Conservation (phyloP, 2,329 filamentous ascomycete species). For the Sodiomyces alkalinus region DNA sequence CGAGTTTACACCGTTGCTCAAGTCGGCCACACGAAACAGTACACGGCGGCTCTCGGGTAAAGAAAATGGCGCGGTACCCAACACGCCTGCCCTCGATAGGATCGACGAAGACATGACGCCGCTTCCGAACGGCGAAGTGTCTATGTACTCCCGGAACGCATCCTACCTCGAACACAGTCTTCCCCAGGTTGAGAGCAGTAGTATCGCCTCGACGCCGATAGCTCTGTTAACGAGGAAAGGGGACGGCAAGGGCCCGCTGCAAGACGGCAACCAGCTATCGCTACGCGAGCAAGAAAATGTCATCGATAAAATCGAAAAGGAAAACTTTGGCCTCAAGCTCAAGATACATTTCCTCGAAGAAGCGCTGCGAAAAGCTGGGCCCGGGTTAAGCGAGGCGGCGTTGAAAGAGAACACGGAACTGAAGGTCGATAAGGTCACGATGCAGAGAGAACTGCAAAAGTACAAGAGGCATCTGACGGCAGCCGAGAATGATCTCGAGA, state of each 20-base stretch:
- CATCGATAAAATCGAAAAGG: conserved; percentile 93
- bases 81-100: conserved; percentile 55
- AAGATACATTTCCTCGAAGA: conserved; percentile 97
- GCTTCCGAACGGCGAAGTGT: conserved; percentile 58
- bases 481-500: conserved; percentile 76
- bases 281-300: conserved; percentile 89
- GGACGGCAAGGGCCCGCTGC: conserved; percentile 51
- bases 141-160: conserved; percentile 52
- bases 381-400: conserved; percentile 76
- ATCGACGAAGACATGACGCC: conserved; percentile 61
- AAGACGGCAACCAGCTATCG: conserved; percentile 81
- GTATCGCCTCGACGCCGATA: conserved; percentile 69
- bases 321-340: conserved; percentile 92
- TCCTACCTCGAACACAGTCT: conserved; percentile 55
- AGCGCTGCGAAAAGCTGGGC: conserved; percentile 70
- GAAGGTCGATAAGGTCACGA: conserved; percentile 80
- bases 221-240: conserved; percentile 49
- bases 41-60: conserved; percentile 46
- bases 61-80: conserved; percentile 41
- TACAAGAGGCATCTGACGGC: conserved; percentile 73
- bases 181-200: conserved; percentile 64
- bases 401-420: conserved; percentile 92
- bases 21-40: conserved; percentile 59
- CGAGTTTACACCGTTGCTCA: conserved; percentile 91
- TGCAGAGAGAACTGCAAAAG: conserved; percentile 73